A percentile compares a stretch with the other conserved stretches of the same genome.
Evolutionary conservation across 1,139 yeast genomes (phyloP).

Genomic region (Ogataea hybrid): DNA sequence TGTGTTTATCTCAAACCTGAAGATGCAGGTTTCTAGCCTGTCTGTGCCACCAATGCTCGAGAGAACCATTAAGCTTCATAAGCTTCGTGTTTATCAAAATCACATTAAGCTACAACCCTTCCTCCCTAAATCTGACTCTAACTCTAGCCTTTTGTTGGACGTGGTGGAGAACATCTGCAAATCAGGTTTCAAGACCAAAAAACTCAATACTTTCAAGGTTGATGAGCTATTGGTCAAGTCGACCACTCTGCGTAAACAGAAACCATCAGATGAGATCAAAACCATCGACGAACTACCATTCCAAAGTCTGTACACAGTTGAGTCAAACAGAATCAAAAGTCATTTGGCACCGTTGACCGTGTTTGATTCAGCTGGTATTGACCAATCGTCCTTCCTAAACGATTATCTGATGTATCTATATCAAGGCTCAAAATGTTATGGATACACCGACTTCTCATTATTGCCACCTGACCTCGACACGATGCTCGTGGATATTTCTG

Average conservation of each 20-base stretch:
- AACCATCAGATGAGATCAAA: not conserved
- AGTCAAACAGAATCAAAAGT: conserved; percentile 29
- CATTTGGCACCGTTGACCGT: conserved; percentile 34
- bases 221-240: conserved; percentile 36
- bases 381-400: conserved; percentile 38
- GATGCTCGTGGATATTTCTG: conserved; percentile 70
- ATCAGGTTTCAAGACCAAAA: conserved; percentile 40
- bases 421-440: conserved; percentile 23
- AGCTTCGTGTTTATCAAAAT: conserved; percentile 42
- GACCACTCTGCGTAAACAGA: not conserved
- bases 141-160: conserved; percentile 44
- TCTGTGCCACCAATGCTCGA: conserved; percentile 18
- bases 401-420: conserved; percentile 36
- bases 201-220: conserved; percentile 34
- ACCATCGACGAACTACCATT: conserved; percentile 19
- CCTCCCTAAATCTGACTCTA: conserved; percentile 40
- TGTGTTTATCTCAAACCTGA: conserved; percentile 33
- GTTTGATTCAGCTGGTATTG: conserved; percentile 32
- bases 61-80: conserved; percentile 36
- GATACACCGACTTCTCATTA: conserved; percentile 28
- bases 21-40: conserved; percentile 20
- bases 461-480: conserved; percentile 38
- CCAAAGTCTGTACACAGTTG: conserved; percentile 24
- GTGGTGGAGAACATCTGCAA: conserved; percentile 44
- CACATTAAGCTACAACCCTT: conserved; percentile 41